Conservation (phyloP, 768 basidiomycete genomes). For the Tricholoma saponaceum region DNA sequence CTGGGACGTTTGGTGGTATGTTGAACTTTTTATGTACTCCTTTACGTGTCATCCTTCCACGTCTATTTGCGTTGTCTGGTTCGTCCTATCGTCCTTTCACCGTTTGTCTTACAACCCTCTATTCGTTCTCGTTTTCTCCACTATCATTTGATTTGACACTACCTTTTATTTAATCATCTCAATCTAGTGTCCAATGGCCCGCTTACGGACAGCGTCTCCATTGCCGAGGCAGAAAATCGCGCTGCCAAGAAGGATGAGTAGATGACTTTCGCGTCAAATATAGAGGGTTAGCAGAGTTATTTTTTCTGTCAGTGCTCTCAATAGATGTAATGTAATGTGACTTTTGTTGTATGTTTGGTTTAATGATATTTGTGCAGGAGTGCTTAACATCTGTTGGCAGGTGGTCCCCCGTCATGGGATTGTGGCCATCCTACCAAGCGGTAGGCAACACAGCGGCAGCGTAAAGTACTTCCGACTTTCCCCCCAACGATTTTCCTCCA, state of each 20-base stretch:
- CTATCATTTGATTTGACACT: not conserved
- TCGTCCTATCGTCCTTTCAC: too few relatives aligned
- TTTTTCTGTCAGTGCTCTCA: not conserved
- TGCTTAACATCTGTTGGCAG: not conserved
- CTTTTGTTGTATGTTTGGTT: too few relatives aligned
- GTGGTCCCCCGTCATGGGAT: not conserved
- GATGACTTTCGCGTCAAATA: slow-evolving; percentile 14
- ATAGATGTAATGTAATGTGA: not conserved
- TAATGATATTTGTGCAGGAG: too few relatives aligned
- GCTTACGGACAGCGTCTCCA: slow-evolving; percentile 78
- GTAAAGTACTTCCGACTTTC: slow-evolving; percentile 73
- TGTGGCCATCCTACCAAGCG: slow-evolving; percentile 37
- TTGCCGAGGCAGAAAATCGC: slow-evolving; percentile 88
- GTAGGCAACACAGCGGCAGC: slow-evolving; percentile 70
- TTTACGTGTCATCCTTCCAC: not conserved
- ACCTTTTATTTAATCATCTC: not conserved
- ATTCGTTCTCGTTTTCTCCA: not conserved
- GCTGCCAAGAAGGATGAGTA: slow-evolving; percentile 79
- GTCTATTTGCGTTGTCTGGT: not conserved
- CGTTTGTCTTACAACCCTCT: too few relatives aligned
- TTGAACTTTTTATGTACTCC: slow-evolving; percentile 4
- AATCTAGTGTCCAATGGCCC: slow-evolving; percentile 54
- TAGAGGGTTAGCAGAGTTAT: not conserved
- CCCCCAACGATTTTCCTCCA: slow-evolving; percentile 66
- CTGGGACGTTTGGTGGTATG: slow-evolving; percentile 71